Base-by-base conservation (phyloP, 306 rosid genomes). In the Prinsepia uniflora region DNA sequence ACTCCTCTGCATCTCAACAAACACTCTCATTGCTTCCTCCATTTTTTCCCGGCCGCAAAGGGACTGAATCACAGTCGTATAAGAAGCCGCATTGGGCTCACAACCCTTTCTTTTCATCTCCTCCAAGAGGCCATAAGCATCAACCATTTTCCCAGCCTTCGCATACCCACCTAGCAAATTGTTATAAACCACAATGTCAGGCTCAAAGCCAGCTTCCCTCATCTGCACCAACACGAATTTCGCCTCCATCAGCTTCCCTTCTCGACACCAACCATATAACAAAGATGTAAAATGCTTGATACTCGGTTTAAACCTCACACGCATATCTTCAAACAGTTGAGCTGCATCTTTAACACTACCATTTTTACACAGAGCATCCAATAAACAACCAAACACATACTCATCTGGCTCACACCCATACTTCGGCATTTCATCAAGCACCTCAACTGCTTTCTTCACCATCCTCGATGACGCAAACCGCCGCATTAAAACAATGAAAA, bases 201-300 rank as follows among this genome's bases (percentile, higher is more conserved):
- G 86, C 65, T 87, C 86, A 67, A 92, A 83, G 48, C 90, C 96
- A 0, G 81, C 87, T 61, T 86, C 92, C 79, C 75, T 92, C 87
- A 89, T 92, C 76, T 89, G 92, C 36, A 87, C 87, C 76, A 89
- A 63, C 69, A 92, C 89, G 54, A 80, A 70, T 41, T 87, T 87
- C 6, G 98, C 96, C 79, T 89, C 98, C 84, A 87, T 76, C 40
- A 86, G 87, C 80, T 84, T 85, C 75, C 98, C 95, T 83, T 86
- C 92, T 66, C 78, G 82, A 72, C 98, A 92, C 98, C 98, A 92
- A 81, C 96, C 98, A 44, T 92, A 86, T 84, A 92, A 79, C 90
- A 92, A 78, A 0, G 95, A 89, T 40, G 96, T 87, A 77, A 92
- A 89, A 83, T 92, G 96, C 73, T 70, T 84, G 46, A 85, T 57